Percentiles rank a stretch among this genome's conserved stretches.
phyloP scores from a whole-genome alignment of 257 asterid genomes.

The Vinca minor region DNA sequence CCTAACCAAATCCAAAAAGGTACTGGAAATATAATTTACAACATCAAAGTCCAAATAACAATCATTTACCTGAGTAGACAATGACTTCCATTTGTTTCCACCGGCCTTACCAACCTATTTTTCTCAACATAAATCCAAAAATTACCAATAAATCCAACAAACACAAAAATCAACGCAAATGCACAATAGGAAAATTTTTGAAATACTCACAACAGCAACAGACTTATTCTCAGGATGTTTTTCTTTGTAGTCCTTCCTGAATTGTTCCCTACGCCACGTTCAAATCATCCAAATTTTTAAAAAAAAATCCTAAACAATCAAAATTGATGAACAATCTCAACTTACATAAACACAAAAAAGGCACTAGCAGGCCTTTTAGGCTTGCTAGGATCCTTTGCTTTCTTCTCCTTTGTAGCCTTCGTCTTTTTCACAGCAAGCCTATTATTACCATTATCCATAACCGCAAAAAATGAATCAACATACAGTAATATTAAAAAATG shows the following conservation, averaged over 20 bases:
- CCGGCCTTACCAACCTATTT: constrained; percentile 66
- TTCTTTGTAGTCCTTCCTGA: constrained; percentile 51
- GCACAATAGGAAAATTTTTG: not conserved
- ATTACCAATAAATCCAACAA: not conserved
- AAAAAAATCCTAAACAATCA: not conserved
- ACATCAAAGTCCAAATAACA: too few species aligned
- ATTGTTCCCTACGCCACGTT: constrained; percentile 43
- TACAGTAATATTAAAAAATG: not conserved
- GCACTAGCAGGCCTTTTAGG: constrained; percentile 71
- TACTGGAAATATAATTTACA: not conserved
- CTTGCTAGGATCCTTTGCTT: constrained; percentile 66
- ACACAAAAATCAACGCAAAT: not conserved
- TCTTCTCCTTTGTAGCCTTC: constrained; percentile 40
- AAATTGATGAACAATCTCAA: not conserved
- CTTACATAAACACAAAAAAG: constrained; percentile 65
- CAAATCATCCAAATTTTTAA: too few species aligned
- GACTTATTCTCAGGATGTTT: constrained; percentile 56
- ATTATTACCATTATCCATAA: constrained; percentile 14
- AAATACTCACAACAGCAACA: constrained; percentile 52
- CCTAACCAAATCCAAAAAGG: too few species aligned
- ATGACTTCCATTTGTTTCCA: constrained; percentile 56
- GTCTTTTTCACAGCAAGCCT: constrained; percentile 58
- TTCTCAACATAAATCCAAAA: not conserved
- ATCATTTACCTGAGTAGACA: constrained; percentile 45
- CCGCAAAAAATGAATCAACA: not conserved